phyloP scores from a whole-genome alignment of 1,139 yeast genomes.

The Debaryomyces psychrophilus region DNA sequence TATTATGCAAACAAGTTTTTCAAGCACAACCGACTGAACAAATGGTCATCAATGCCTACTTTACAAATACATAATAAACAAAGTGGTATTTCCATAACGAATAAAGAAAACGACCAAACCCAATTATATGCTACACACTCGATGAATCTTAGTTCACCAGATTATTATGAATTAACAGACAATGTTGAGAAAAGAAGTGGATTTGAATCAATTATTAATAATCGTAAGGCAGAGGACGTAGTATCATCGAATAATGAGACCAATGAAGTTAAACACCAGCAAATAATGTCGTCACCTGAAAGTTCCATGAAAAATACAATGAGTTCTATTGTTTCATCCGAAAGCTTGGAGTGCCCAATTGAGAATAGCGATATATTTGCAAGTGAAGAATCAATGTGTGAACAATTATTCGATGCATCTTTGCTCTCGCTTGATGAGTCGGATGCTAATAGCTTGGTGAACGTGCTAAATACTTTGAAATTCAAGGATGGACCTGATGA shows the following conservation, averaged over 20 bases:
- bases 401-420: not conserved
- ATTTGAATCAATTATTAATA: not conserved
- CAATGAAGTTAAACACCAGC: not conserved
- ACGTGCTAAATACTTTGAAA: conserved; percentile 3
- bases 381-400: not conserved
- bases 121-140: not conserved
- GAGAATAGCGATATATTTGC: not conserved
- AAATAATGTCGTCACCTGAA: not conserved
- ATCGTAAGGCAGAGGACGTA: not conserved
- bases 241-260: not conserved
- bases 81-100: not conserved
- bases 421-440: not conserved
- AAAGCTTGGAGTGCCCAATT: not conserved
- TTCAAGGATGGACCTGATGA: not conserved
- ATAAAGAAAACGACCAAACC: not conserved
- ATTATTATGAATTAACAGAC: not conserved
- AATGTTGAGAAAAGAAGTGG: not conserved
- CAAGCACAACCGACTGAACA: not conserved
- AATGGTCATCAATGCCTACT: not conserved
- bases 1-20: not conserved
- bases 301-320: not conserved
- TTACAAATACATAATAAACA: not conserved
- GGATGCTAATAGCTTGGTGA: conserved; percentile 4
- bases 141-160: not conserved
- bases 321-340: not conserved